These are phyloP conservation scores for Tricholoma terreum DNA, from an alignment of 768 basidiomycete genomes.

Conservation along the genomic window DNA sequence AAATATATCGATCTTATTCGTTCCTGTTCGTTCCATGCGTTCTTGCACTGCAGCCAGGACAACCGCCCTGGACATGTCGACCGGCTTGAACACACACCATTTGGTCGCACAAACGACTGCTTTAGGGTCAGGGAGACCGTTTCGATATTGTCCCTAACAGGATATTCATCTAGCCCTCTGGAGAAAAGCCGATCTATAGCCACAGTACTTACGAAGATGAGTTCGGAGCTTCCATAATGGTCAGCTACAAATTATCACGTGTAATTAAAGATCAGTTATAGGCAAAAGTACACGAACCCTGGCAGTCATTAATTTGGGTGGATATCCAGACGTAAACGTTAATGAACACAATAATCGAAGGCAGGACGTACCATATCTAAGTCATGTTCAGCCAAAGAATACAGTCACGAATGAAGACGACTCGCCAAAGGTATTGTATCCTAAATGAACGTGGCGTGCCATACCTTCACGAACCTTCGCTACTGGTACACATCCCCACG, in stretches of 20 bases:
- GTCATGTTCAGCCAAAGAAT: not conserved
- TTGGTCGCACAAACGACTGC: conserved; percentile 74
- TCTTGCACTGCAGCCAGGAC: conserved; percentile 67
- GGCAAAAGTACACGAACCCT: conserved; percentile 14
- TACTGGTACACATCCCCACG: conserved; percentile 76
- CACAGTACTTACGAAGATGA: conserved; percentile 60
- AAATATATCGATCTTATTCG: conserved; percentile 59
- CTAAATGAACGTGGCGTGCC: conserved; percentile 56
- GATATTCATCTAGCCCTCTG: conserved; percentile 5
- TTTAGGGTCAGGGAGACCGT: conserved; percentile 37
- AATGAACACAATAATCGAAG: not conserved
- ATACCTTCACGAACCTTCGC: conserved; percentile 65
- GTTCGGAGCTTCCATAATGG: conserved; percentile 83
- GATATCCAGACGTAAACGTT: not conserved
- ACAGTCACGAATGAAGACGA: not conserved
- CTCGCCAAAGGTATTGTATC: conserved; percentile 64
- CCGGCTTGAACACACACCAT: conserved; percentile 75
- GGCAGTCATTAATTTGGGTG: not conserved
- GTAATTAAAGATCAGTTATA: not conserved
- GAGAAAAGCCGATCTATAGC: conserved; percentile 5
- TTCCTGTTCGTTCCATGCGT: conserved; percentile 66
- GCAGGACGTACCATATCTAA: conserved; percentile 53
- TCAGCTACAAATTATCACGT: conserved; percentile 51
- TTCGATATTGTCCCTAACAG: conserved; percentile 65
- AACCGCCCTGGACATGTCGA: conserved; percentile 45